These are phyloP conservation scores for Penicillium antarcticum DNA, from an alignment of 495 filamentous ascomycete species.

Conservation along the genomic window DNA sequence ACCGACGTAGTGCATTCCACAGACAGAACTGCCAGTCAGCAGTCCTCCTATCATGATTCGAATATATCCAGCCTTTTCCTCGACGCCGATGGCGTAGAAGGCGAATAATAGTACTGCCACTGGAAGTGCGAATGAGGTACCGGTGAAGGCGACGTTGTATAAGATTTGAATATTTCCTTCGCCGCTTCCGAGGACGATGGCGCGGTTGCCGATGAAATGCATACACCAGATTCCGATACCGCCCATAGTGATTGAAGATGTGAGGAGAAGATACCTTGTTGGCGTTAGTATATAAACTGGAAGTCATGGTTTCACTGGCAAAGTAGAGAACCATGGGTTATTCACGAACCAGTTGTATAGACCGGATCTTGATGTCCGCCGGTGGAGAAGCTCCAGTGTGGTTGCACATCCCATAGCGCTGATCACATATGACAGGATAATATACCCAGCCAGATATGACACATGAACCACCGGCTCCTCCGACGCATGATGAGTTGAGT, in stretches of 20 bases:
- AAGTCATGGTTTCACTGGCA: neutral
- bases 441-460: conserved; percentile 57
- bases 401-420: conserved; percentile 74
- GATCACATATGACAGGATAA: conserved; percentile 74
- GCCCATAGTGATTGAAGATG: conserved; percentile 74
- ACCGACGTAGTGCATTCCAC: conserved; percentile 89
- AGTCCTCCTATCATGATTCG: conserved; percentile 61
- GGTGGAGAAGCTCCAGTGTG: conserved; percentile 78
- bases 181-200: conserved; percentile 65
- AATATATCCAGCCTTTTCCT: conserved; percentile 51
- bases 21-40: conserved; percentile 68
- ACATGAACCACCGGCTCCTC: conserved; percentile 10
- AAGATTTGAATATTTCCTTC: conserved; percentile 60
- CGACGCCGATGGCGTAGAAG: conserved; percentile 62
- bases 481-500: neutral
- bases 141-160: conserved; percentile 71
- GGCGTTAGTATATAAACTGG: neutral
- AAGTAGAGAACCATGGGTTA: neutral
- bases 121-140: conserved; percentile 77
- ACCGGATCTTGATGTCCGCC: conserved; percentile 64
- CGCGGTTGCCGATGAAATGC: conserved; percentile 85
- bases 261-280: conserved; percentile 64
- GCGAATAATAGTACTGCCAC: conserved; percentile 69
- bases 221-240: conserved; percentile 80
- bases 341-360: conserved; percentile 62